Percentiles rank a stretch among this genome's conserved stretches.
Conservation (phyloP, 805 yeast species). For the Cyberlindnera bimundalis region DNA sequence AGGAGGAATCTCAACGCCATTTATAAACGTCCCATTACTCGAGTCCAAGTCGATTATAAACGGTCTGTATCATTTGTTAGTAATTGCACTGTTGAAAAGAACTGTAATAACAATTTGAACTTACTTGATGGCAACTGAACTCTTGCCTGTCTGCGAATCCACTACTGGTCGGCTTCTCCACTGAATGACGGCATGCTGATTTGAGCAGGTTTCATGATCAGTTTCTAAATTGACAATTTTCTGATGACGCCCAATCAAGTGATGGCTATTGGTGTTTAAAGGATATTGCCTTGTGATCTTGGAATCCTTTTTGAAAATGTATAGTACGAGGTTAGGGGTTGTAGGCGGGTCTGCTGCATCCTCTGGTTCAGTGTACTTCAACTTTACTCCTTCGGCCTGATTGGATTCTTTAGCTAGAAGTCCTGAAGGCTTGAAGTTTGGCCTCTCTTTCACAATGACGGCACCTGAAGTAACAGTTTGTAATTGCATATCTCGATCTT, state of each 20-base stretch:
- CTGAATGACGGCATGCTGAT: constrained; percentile 49
- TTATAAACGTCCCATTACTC: constrained; percentile 44
- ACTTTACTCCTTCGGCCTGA: constrained; percentile 32
- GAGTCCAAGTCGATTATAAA: constrained; percentile 46
- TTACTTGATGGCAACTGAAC: constrained; percentile 3
- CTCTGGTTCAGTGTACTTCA: constrained; percentile 37
- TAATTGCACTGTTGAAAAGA: neutral
- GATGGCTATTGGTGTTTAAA: constrained; percentile 28
- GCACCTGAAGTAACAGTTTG: neutral
- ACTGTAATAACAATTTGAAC: constrained; percentile 10
- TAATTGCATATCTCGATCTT: no score
- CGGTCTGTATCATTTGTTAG: constrained; percentile 19
- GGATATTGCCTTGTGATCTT: constrained; percentile 24
- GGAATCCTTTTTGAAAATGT: constrained; percentile 29
- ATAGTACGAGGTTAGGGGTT: constrained; percentile 27
- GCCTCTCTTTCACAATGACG: constrained; percentile 21
- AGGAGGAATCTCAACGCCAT: constrained; percentile 37
- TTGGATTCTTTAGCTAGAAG: constrained; percentile 39
- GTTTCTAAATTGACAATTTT: constrained; percentile 36
- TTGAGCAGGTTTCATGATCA: constrained; percentile 36
- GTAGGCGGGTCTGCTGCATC: constrained; percentile 33
- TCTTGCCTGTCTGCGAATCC: constrained; percentile 1
- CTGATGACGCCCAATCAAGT: constrained; percentile 36
- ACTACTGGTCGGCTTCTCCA: constrained; percentile 29
- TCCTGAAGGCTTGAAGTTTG: constrained; percentile 41